A percentile compares a stretch with the other conserved stretches of the same genome.
Conservation (phyloP, 148 eudicot genomes). For the Euryodendron excelsum region DNA sequence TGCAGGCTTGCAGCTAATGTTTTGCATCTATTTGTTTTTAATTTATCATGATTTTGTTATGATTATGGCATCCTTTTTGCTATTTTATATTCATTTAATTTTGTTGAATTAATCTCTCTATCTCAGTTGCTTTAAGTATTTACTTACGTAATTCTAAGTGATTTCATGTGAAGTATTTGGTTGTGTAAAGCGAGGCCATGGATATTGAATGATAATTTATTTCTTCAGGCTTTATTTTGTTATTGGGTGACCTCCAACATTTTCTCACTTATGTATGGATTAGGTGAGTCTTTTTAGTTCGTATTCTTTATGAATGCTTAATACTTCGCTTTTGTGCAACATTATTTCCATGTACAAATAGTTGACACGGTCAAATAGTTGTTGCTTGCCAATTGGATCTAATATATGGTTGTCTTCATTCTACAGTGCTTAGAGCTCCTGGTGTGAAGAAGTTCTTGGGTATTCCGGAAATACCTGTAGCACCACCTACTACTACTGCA, state of each 20-base stretch:
- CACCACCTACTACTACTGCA: constrained; percentile 38
- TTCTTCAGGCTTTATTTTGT: constrained; percentile 82
- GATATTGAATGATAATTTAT: neutral
- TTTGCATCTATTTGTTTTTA: neutral
- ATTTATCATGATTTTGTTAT: neutral
- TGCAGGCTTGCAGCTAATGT: neutral
- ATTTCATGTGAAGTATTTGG: neutral
- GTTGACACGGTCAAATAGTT: neutral
- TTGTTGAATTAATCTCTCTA: neutral
- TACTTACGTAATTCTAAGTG: neutral
- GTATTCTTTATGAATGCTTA: neutral
- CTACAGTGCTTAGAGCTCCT: constrained; percentile 63
- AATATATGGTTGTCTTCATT: neutral
- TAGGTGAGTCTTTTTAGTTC: constrained; percentile 48
- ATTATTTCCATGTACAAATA: neutral
- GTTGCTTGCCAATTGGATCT: neutral
- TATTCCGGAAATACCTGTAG: constrained; percentile 56
- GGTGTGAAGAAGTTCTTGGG: constrained; percentile 66
- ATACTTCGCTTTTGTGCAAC: neutral
- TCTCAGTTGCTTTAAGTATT: neutral
- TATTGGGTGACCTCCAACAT: constrained; percentile 93
- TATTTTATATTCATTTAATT: neutral
- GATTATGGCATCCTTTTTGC: neutral
- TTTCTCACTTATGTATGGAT: constrained; percentile 79
- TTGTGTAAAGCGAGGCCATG: neutral